These are phyloP conservation scores for Hyaloscypha finlandica DNA, from an alignment of 495 filamentous ascomycete species.

Conservation along the genomic window DNA sequence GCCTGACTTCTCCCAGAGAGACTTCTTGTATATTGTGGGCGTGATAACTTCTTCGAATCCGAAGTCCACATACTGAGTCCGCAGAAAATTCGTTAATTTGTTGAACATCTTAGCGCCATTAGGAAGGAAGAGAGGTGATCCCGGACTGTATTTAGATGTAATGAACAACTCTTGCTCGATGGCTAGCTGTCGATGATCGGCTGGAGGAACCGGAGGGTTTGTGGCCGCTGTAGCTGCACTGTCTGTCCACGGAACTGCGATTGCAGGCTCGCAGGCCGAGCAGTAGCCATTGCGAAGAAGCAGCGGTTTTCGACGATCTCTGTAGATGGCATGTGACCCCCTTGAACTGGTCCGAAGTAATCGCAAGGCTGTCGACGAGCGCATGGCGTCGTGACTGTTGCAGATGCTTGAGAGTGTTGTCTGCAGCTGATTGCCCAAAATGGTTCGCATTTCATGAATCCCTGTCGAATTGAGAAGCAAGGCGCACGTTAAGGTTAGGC, in stretches of 20 bases:
- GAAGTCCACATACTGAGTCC: constrained; percentile 82
- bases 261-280: constrained; percentile 10
- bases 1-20: constrained; percentile 85
- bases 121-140: constrained; percentile 86
- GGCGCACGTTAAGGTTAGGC: not conserved
- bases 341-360: constrained; percentile 10
- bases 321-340: constrained; percentile 12
- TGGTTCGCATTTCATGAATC: not conserved
- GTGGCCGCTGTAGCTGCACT: constrained; percentile 7
- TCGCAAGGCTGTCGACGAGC: constrained; percentile 30
- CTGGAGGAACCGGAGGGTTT: constrained; percentile 26
- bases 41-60: constrained; percentile 92
- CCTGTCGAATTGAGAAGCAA: not conserved
- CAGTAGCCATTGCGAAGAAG: constrained; percentile 22
- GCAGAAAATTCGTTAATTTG: constrained; percentile 81
- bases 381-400: constrained; percentile 25
- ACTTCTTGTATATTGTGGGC: constrained; percentile 90
- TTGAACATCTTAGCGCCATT: constrained; percentile 86
- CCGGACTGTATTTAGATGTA: constrained; percentile 77
- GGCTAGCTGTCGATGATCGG: constrained; percentile 73
- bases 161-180: constrained; percentile 76
- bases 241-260: not conserved
- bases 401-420: constrained; percentile 3
- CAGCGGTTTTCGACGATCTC: constrained; percentile 8
- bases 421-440: not conserved